Conservation (phyloP, 768 basidiomycete genomes). For the Brasilioporus rufonigricans region DNA sequence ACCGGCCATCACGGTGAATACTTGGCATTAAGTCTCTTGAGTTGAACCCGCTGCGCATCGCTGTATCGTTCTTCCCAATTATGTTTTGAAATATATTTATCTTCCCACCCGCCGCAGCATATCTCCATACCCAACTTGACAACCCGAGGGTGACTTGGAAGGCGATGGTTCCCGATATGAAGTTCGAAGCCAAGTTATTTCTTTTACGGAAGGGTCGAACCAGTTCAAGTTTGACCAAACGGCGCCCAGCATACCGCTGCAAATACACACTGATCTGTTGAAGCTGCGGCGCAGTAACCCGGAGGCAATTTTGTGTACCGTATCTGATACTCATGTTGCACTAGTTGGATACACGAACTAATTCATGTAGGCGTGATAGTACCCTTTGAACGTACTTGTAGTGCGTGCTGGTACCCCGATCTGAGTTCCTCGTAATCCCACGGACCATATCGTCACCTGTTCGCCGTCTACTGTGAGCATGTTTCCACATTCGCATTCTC, state of each 20-base stretch:
- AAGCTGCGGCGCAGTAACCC: background rate
- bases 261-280: background rate
- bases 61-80: background rate
- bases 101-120: background rate
- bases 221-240: slow-evolving; percentile 1
- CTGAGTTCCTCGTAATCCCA: no score
- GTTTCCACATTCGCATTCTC: background rate
- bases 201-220: background rate
- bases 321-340: background rate
- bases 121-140: background rate
- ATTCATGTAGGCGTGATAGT: no score
- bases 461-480: background rate
- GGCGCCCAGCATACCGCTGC: background rate
- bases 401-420: no score
- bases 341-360: no score
- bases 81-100: background rate
- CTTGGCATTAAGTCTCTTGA: background rate
- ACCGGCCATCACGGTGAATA: background rate
- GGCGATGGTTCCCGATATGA: background rate
- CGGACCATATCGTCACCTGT: no score
- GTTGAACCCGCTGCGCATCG: background rate
- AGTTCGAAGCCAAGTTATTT: background rate
- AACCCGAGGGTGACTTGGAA: background rate
- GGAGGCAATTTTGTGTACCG: background rate
- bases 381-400: no score